Conservation (phyloP, 2,329 filamentous ascomycete species). For the Lasiodiplodia citricola region DNA sequence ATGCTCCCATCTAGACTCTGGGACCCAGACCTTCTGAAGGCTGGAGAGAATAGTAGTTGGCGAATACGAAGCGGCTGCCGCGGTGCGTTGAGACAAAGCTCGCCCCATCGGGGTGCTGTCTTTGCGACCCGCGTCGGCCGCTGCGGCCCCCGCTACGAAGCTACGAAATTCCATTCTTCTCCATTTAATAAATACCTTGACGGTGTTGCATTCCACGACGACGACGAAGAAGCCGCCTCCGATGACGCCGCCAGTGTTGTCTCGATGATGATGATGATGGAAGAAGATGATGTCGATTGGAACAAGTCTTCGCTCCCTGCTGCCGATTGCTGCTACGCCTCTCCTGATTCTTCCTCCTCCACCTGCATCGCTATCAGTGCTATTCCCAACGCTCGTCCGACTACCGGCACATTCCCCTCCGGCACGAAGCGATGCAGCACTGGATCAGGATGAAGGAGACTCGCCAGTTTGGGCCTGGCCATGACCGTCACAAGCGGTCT, state of each 20-base stretch:
- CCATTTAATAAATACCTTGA: not conserved
- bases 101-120: not conserved
- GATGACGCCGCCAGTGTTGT: not conserved
- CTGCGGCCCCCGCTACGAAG: not conserved
- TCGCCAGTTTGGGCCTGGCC: conserved; percentile 22
- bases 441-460: conserved; percentile 23
- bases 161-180: not conserved
- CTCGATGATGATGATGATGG: conserved; percentile 12
- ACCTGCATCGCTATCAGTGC: not conserved
- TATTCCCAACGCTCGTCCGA: not conserved
- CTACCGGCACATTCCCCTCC: not conserved
- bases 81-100: not conserved
- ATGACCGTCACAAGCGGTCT: conserved; percentile 14
- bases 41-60: not conserved
- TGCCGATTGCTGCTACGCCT: not conserved
- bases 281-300: not conserved
- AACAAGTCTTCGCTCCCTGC: not conserved
- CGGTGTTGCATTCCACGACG: conserved; percentile 8
- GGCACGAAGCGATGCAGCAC: conserved; percentile 13
- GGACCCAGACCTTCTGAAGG: not conserved
- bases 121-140: not conserved
- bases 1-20: not conserved
- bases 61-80: not conserved
- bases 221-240: conserved; percentile 6
- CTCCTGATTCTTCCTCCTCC: conserved; percentile 1